Evolutionary conservation across 2,329 filamentous ascomycete species (phyloP), one percentile per base, ranked within the genome.

Genomic region (Cladosporium sp.): DNA sequence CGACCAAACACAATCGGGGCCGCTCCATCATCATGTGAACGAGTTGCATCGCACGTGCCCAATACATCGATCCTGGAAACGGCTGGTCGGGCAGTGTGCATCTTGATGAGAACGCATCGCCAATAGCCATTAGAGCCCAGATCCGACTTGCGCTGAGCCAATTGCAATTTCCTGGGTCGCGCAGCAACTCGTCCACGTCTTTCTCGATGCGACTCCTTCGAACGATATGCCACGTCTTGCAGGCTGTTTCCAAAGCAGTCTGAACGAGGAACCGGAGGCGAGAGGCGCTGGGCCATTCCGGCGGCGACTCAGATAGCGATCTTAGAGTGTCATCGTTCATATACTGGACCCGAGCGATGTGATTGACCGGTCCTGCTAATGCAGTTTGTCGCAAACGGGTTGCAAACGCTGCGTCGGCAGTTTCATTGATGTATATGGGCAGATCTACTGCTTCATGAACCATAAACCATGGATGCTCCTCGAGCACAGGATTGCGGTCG

Each of bases 61-160:
- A 81, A 43, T 79, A 80, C 0, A 63, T 60, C 54, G 79, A 65
- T 0, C 78, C 78, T 0, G 78, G 78, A 52, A 79, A 78, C 1
- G 69, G 64, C 9, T 66, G 63, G 7, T 70, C 71, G 0, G 70
- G 59, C 2, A 72, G 59, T 3, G 63, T 71, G 2, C 73, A 71
- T n/a, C 76, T 67, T 0, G 72, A 74, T 0, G 78, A 78, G 30
- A 78, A 80, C 34, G 76, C 73, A 59, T 80, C 77, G 0, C 78
- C 78, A 5, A 80, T 70, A 0, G 78, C 78, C 60, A 80, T 78
- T 3, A 80, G 45, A 0, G 74, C 76, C 69, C 75, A 77, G 0
- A 80, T 58, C 47, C 78, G 78, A 61, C 75, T 76, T 12, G 69
- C 72, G 0, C 71, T 59, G 0, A 77, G 60, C 0, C 70, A 67